Evolutionary conservation across 148 eudicot genomes (phyloP).

Genomic region (Camellia japonica): DNA sequence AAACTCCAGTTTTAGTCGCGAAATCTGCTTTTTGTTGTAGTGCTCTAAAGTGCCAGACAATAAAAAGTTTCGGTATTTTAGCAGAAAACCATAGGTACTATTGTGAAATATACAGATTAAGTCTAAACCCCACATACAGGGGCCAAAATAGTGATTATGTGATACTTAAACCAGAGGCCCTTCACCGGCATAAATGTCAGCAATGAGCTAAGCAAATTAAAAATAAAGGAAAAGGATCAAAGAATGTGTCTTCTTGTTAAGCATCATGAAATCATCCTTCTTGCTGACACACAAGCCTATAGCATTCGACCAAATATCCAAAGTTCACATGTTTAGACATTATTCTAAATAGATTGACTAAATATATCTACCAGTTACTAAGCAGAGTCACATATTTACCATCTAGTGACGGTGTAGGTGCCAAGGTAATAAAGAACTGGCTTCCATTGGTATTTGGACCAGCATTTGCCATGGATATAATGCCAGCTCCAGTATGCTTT

Average conservation of each 20-base stretch:
- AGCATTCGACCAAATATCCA: neutral
- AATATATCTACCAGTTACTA: neutral
- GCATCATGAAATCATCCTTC: neutral
- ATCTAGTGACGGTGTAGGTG: constrained; percentile 81
- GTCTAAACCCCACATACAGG: neutral
- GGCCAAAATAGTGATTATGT: neutral
- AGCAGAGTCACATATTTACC: constrained; percentile 40
- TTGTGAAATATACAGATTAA: neutral
- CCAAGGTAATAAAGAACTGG: constrained; percentile 86
- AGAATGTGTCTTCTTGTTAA: neutral
- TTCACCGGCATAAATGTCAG: neutral
- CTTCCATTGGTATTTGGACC: constrained; percentile 98
- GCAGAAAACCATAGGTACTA: neutral
- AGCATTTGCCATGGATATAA: constrained; percentile 99
- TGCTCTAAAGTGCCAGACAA: neutral
- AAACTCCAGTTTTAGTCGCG: too few relatives aligned
- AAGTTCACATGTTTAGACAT: neutral
- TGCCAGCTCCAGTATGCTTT: constrained; percentile 98
- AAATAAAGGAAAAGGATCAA: neutral
- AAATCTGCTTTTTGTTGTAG: too few relatives aligned
- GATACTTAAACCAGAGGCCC: neutral
- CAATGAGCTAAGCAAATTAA: neutral
- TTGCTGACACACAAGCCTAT: neutral
- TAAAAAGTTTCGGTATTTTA: neutral
- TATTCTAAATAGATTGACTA: neutral